Percentiles rank a stretch among this genome's conserved stretches.
phyloP scores from a whole-genome alignment of 2,329 filamentous ascomycete genomes.

The Massarina eburnea region DNA sequence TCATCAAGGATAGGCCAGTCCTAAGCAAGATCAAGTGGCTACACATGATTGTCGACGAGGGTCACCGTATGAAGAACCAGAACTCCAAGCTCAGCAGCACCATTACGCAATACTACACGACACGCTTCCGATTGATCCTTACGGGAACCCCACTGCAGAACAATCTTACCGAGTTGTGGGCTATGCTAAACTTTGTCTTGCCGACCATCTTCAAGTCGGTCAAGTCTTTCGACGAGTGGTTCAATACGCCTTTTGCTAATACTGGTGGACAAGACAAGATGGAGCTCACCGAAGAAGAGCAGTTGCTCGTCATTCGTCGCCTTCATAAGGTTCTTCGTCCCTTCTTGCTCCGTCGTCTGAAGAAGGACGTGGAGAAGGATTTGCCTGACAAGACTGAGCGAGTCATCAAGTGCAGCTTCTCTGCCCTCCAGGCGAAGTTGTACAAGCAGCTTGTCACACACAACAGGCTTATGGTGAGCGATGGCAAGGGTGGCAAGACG shows the following conservation, averaged over 20 bases:
- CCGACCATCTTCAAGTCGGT: conserved; percentile 99
- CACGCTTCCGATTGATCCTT: conserved; percentile 92
- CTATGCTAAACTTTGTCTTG: conserved; percentile 96
- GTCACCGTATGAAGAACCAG: conserved; percentile 99
- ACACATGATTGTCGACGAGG: conserved; percentile 99
- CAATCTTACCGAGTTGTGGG: conserved; percentile 94
- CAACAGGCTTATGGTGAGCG: conserved; percentile 91
- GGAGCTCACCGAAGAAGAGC: conserved; percentile 99
- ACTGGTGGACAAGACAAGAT: conserved; percentile 98
- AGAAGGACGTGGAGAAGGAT: conserved; percentile 99
- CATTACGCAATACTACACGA: conserved; percentile 92
- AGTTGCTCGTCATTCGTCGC: conserved; percentile 95
- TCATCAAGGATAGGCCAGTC: conserved; percentile 96
- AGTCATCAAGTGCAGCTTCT: conserved; percentile 99
- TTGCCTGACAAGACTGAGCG: conserved; percentile 98
- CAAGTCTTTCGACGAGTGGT: conserved; percentile 99
- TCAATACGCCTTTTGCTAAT: conserved; percentile 98
- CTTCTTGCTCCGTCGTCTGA: conserved; percentile 95
- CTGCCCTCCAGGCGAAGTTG: conserved; percentile 85
- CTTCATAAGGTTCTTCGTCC: conserved; percentile 96
- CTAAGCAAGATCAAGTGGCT: conserved; percentile 99
- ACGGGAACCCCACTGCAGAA: conserved; percentile 98
- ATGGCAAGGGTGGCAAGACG: conserved; percentile 93
- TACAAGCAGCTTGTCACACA: conserved; percentile 98
- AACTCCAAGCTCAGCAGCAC: conserved; percentile 95